Evolutionary conservation across 2,329 filamentous ascomycete genomes (phyloP).

Genomic region (Diaporthe vexans): DNA sequence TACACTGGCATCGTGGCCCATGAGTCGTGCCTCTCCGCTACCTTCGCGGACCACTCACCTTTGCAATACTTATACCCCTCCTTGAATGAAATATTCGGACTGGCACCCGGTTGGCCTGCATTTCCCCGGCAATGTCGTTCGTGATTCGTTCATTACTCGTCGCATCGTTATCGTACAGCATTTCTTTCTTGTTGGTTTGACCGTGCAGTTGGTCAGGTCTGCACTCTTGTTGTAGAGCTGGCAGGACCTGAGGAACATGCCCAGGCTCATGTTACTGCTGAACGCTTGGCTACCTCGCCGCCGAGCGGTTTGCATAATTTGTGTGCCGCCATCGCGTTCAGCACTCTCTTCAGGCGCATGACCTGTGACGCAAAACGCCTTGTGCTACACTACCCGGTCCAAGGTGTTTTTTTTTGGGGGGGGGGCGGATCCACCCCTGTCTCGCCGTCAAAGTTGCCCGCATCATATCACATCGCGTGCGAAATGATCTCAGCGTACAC

Average conservation of each 20-base stretch:
- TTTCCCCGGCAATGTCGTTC: not conserved
- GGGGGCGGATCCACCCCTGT: not conserved
- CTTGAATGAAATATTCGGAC: not conserved
- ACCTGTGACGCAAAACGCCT: not conserved
- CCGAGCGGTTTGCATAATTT: not conserved
- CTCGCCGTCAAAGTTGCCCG: not conserved
- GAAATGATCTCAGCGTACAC: slow-evolving; percentile 91
- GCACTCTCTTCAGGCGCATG: not conserved
- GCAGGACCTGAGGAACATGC: not conserved
- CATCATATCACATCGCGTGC: slow-evolving; percentile 77
- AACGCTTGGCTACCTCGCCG: not conserved
- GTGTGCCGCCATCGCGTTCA: not conserved
- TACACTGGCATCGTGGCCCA: not conserved
- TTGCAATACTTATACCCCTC: not conserved
- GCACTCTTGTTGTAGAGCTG: not conserved
- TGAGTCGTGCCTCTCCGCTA: not conserved
- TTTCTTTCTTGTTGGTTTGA: not conserved
- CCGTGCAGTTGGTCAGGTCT: not conserved
- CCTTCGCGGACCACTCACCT: not conserved
- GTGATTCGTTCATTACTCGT: slow-evolving; percentile 32
- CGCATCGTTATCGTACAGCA: slow-evolving; percentile 24
- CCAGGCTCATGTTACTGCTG: not conserved
- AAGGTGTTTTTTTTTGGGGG: not conserved
- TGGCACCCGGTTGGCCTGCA: not conserved
- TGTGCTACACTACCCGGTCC: not conserved